Evolutionary conservation across 208 protist species (phyloP), one percentile per base, ranked within the genome.

Genomic region (Herpetomonas samuelpessoai): DNA sequence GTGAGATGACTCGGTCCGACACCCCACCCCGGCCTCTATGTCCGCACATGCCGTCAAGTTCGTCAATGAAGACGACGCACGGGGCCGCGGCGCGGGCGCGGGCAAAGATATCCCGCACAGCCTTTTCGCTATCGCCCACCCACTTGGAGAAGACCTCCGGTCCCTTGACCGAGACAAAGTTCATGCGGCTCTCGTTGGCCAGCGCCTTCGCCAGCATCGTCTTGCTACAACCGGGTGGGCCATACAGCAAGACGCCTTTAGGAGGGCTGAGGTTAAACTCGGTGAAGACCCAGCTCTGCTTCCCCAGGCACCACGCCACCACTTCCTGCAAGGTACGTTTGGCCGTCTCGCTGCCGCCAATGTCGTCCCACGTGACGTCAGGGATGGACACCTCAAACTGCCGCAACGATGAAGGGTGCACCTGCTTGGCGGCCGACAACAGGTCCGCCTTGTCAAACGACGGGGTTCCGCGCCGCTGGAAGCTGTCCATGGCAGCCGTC

Each of bases 161-260:
- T 3, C 96, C 97, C 64, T 97, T 97, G 9, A 99, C 87, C 3
- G 93, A 77, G 25, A 86, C 81, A n/a, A 97, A 78, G 61, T 87
- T 93, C 66, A 86, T 68, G 19, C 71, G 67, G 26, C 75, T 79
- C 53, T 98, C 97, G 21, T 99, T 80, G 72, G 99, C 94, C 57
- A 99, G 99, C 58, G 98, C 91, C 39, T 99, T 88, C 7, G 99
- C 99, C 60, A 99, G 98, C 31, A 99, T 85, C 4, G 99, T 99
- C 72, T 99, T 99, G 61, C 98, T 99, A 53, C 95, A 99, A 48
- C 99, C 98, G 30, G 98, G 98, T 16, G 98, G 98, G 22, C 98
- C 98, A 68, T 98, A 97, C 1, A 99, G 83, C 19, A 99, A 62
- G 12, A 99, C 98, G 26, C 94, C 96, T 44, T 82, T 82, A 57